phyloP scores from a whole-genome alignment of 768 basidiomycete species.

The Boletus sp. region DNA sequence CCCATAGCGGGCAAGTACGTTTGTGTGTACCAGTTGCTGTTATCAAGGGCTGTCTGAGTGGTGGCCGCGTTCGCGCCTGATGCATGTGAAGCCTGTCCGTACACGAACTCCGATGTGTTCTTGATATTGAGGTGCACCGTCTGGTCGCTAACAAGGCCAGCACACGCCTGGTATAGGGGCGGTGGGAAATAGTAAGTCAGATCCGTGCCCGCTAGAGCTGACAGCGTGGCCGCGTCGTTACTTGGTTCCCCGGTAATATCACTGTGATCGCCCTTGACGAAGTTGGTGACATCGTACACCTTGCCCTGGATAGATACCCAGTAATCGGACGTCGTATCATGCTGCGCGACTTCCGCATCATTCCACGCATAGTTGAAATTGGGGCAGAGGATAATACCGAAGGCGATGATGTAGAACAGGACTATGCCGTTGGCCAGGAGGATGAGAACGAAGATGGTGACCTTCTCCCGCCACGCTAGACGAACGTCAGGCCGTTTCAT shows the following conservation, averaged over 20 bases:
- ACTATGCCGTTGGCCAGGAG: slow-evolving; percentile 50
- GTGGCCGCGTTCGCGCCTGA: slow-evolving; percentile 47
- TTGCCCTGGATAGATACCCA: slow-evolving; percentile 63
- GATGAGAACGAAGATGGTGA: slow-evolving; percentile 63
- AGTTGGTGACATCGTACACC: slow-evolving; percentile 61
- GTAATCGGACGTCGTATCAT: slow-evolving; percentile 51
- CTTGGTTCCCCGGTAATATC: slow-evolving; percentile 55
- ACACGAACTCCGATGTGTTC: slow-evolving; percentile 46
- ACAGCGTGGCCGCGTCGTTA: slow-evolving; percentile 45
- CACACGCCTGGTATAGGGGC: slow-evolving; percentile 58
- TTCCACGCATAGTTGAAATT: slow-evolving; percentile 62
- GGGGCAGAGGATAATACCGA: slow-evolving; percentile 61
- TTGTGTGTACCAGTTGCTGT: slow-evolving; percentile 54
- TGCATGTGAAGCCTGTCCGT: slow-evolving; percentile 51
- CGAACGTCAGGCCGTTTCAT: slow-evolving; percentile 70
- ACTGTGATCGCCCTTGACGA: slow-evolving; percentile 60
- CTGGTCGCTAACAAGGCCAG: slow-evolving; percentile 51
- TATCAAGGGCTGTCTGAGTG: slow-evolving; percentile 35
- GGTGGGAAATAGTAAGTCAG: slow-evolving; percentile 62
- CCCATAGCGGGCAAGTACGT: slow-evolving; percentile 54
- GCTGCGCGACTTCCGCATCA: slow-evolving; percentile 46
- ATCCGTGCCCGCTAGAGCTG: slow-evolving; percentile 59
- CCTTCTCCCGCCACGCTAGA: slow-evolving; percentile 69
- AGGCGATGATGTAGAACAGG: slow-evolving; percentile 66
- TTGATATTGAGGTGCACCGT: slow-evolving; percentile 40